phyloP scores from a whole-genome alignment of 257 asterid genomes.

The Orobanche coerulescens region DNA sequence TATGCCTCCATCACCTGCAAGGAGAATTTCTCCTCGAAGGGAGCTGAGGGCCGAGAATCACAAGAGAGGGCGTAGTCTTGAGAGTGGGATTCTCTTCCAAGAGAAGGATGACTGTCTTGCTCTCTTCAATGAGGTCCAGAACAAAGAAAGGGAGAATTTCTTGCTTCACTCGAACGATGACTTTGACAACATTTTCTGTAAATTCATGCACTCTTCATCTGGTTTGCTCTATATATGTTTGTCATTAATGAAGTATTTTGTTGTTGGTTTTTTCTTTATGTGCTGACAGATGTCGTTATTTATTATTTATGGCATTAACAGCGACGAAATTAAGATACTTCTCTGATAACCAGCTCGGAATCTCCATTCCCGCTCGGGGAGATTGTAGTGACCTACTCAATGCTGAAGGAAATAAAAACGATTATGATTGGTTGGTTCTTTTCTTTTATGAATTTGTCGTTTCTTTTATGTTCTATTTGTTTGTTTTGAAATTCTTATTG shows the following conservation, averaged over 20 bases:
- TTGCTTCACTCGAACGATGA: conserved; percentile 84
- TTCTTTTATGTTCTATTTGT: background rate
- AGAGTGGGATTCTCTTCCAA: conserved; percentile 49
- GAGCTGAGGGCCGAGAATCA: conserved; percentile 64
- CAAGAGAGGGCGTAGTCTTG: conserved; percentile 83
- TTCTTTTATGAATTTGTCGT: conserved; percentile 13
- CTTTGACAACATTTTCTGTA: conserved; percentile 73
- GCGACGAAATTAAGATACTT: conserved; percentile 58
- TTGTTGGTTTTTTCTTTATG: conserved; percentile 12
- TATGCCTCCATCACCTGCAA: conserved; percentile 91
- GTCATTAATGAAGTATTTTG: conserved; percentile 12
- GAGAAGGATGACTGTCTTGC: conserved; percentile 87
- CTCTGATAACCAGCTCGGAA: conserved; percentile 60
- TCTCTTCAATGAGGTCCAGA: conserved; percentile 83
- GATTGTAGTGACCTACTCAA: conserved; percentile 82
- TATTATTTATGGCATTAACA: conserved; percentile 35
- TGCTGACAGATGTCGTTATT: conserved; percentile 25
- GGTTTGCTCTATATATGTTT: conserved; percentile 20
- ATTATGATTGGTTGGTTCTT: conserved; percentile 77
- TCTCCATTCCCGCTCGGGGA: conserved; percentile 79
- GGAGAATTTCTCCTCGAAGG: conserved; percentile 76
- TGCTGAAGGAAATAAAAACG: conserved; percentile 84
- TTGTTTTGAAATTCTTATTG: background rate
- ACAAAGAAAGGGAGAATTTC: conserved; percentile 64
- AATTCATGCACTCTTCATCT: conserved; percentile 27